These are phyloP conservation scores for Microcos paniculata DNA, from an alignment of 345 rosid genomes.

Conservation along the genomic window DNA sequence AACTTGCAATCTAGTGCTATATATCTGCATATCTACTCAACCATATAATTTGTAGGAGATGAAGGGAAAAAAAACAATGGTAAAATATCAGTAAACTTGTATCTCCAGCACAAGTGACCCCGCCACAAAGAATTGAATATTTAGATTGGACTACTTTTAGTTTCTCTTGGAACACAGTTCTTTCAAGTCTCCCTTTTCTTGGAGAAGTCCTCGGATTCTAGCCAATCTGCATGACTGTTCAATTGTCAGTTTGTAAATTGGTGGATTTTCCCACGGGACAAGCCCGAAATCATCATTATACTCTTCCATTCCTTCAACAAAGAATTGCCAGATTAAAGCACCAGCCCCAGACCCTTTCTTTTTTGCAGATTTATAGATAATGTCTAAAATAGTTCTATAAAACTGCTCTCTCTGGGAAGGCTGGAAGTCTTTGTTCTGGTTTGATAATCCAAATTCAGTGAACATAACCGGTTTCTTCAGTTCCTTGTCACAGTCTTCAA, in stretches of 20 bases:
- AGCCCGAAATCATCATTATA: constrained; percentile 82
- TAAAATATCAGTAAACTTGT: constrained; percentile 3
- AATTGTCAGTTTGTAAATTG: constrained; percentile 51
- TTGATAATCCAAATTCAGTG: constrained; percentile 81
- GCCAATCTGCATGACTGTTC: constrained; percentile 75
- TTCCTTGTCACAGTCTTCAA: constrained; percentile 80
- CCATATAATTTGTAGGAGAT: constrained; percentile 3
- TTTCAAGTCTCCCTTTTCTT: constrained; percentile 34
- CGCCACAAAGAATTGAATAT: background rate
- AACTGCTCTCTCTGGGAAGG: constrained; percentile 59
- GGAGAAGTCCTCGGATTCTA: constrained; percentile 37
- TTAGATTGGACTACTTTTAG: constrained; percentile 20
- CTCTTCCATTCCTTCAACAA: constrained; percentile 81
- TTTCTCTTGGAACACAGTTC: constrained; percentile 42
- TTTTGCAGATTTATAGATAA: constrained; percentile 66
- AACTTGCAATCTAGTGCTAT: constrained; percentile 12
- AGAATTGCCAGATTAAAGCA: constrained; percentile 75
- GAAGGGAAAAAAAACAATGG: background rate
- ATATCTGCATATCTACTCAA: constrained; percentile 11
- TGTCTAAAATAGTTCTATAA: constrained; percentile 53
- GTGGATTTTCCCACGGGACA: constrained; percentile 71
- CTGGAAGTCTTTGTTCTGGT: constrained; percentile 66
- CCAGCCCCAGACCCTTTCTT: constrained; percentile 80
- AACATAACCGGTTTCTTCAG: constrained; percentile 81
- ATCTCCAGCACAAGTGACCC: background rate